Evolutionary conservation across 371 early-diverging fungal genomes (phyloP).

Genomic region (Zychaea mexicana): DNA sequence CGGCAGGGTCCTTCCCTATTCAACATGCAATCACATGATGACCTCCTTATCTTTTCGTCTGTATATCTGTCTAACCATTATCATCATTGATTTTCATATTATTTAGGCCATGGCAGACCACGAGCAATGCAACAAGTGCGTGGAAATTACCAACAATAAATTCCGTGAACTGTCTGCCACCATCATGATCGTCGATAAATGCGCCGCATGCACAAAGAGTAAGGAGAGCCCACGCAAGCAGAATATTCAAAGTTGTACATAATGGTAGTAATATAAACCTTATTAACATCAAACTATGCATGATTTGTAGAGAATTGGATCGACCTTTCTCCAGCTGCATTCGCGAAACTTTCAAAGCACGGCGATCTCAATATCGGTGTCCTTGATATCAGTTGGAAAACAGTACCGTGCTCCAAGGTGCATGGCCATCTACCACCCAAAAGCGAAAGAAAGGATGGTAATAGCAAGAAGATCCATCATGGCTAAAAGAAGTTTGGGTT

Average conservation of each 20-base stretch:
- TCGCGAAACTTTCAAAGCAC: constrained; percentile 32
- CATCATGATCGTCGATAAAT: constrained; percentile 52
- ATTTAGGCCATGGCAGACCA: constrained; percentile 47
- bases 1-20: no score
- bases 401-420: background rate
- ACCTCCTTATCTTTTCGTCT: no score
- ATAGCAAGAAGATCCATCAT: background rate
- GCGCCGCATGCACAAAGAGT: constrained; percentile 46
- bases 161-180: constrained; percentile 31
- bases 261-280: background rate
- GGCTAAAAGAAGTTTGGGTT: no score
- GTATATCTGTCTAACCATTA: no score
- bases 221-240: constrained; percentile 13
- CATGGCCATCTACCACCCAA: background rate
- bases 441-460: background rate
- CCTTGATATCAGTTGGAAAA: constrained; percentile 48
- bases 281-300: background rate
- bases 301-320: constrained; percentile 29
- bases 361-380: constrained; percentile 43
- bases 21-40: no score
- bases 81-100: background rate
- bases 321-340: constrained; percentile 49
- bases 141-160: constrained; percentile 46
- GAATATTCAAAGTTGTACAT: background rate
- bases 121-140: constrained; percentile 52